Evolutionary conservation across 2,329 filamentous ascomycete species (phyloP).

Genomic region (Monosporascus sp.): DNA sequence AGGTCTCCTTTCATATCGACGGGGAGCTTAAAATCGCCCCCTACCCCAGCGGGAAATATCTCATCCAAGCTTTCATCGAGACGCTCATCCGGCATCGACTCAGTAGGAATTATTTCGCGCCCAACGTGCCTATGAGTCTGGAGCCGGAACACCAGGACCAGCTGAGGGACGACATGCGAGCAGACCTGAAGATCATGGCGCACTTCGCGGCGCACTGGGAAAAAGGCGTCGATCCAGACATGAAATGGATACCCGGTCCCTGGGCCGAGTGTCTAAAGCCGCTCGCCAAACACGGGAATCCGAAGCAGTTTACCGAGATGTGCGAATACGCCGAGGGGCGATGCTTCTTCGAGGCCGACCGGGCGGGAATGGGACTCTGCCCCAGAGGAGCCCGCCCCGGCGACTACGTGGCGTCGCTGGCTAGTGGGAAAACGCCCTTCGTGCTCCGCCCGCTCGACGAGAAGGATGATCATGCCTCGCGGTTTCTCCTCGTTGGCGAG

Average conservation of each 20-base stretch:
- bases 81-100: constrained; percentile 1
- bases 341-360: constrained; percentile 1
- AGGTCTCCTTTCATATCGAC: background rate
- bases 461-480: background rate
- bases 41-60: constrained; percentile 1
- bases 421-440: background rate
- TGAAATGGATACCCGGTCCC: background rate
- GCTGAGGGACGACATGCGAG: background rate
- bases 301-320: constrained; percentile 2
- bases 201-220: constrained; percentile 3
- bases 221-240: background rate
- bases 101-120: background rate
- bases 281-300: constrained; percentile 1
- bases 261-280: background rate
- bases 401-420: background rate
- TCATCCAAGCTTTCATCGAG: constrained; percentile 2
- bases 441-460: background rate
- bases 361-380: background rate
- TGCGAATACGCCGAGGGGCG: constrained; percentile 2
- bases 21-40: background rate
- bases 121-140: background rate
- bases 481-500: background rate
- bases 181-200: constrained; percentile 1
- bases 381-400: background rate
- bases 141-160: background rate